These are phyloP conservation scores for Calonectria pseudoturangicola DNA, from an alignment of 2,329 filamentous ascomycete genomes.

Conservation along the genomic window DNA sequence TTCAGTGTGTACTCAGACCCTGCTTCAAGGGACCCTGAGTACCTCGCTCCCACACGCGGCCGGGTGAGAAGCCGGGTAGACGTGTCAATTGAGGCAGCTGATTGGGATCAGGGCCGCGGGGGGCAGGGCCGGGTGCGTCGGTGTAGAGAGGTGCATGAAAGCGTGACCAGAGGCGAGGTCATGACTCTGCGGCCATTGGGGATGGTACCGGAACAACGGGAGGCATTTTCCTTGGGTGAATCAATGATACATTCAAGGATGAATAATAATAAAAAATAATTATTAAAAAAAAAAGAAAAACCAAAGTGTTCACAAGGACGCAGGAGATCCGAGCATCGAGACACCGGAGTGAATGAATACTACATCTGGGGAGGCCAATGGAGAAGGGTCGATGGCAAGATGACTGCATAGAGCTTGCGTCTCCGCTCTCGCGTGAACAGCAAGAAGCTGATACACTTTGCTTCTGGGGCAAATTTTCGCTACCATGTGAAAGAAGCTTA, in stretches of 20 bases:
- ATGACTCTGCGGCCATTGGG: constrained; percentile 36
- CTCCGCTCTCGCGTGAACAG: constrained; percentile 27
- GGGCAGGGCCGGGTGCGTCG: constrained; percentile 41
- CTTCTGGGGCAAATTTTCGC: constrained; percentile 2
- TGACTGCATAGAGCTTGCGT: constrained; percentile 44
- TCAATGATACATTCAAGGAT: not conserved
- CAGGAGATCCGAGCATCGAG: not conserved
- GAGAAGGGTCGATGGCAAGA: constrained; percentile 42
- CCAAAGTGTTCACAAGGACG: not conserved
- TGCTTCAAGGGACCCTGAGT: constrained; percentile 27
- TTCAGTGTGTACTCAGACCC: constrained; percentile 46
- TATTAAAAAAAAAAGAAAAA: constrained; percentile 24
- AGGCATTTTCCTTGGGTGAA: not conserved
- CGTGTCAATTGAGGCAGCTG: constrained; percentile 53
- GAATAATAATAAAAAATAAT: not conserved
- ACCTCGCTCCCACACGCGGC: not conserved
- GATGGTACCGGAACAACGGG: constrained; percentile 32
- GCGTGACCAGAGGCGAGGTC: constrained; percentile 49
- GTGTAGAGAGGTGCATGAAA: constrained; percentile 44
- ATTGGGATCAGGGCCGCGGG: constrained; percentile 50
- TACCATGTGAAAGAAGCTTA: constrained; percentile 41
- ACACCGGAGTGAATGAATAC: constrained; percentile 8
- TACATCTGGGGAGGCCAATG: constrained; percentile 23
- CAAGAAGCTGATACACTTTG: constrained; percentile 18
- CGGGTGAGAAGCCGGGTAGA: constrained; percentile 15